Base-by-base conservation (phyloP, 2,329 filamentous ascomycete genomes). In the Acephala macrosclerotiorum region DNA sequence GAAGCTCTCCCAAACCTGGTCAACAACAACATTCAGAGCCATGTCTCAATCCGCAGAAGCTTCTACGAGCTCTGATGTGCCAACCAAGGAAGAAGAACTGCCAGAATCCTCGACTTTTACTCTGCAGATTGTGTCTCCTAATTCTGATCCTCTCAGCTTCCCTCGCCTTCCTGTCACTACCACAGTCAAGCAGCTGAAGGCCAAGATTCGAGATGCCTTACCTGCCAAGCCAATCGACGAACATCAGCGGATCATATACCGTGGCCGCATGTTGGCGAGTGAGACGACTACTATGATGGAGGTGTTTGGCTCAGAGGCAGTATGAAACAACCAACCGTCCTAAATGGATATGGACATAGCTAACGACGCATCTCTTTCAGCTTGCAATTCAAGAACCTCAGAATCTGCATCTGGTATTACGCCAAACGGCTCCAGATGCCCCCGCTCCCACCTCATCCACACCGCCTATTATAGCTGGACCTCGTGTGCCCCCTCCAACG, bases 51-150 rank as follows among this genome's bases (percentile, higher is more conserved):
- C 71, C 29, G 35, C 58, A 40, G 66, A 66, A 11, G 35, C 61
- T 22, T 38, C 64, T 12, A 9, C 58, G 49, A 55, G 33, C 16
- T 26, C 55, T 61, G 67, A 70, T 66, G 66, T 57, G 6, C 67
- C 68, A 20, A 68, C 63, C 1, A 68, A 35, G 26, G 66, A 69
- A 53, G 72, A 72, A 53, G 72, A 72, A 35, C 56, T 57, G 16
- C 62, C 69, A 57, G 60, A 69, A 56, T 57, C 71, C 11, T 55
- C 70, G 68, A 78, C 78, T 40, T 82, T 89, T 75, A 87, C 84
- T 65, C 79, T 90, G 59, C 82, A 87, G 67, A 79, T 90, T 65
- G 74, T 89, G 47, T 89, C 87, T 66, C 87, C 87, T 3, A 88
- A 86, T 16, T 77, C 82, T 58, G 83, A 82, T 40, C 83, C 84